Evolutionary conservation across 805 yeast genomes (phyloP).

Genomic region (Diddensiella caesifluorescens): DNA sequence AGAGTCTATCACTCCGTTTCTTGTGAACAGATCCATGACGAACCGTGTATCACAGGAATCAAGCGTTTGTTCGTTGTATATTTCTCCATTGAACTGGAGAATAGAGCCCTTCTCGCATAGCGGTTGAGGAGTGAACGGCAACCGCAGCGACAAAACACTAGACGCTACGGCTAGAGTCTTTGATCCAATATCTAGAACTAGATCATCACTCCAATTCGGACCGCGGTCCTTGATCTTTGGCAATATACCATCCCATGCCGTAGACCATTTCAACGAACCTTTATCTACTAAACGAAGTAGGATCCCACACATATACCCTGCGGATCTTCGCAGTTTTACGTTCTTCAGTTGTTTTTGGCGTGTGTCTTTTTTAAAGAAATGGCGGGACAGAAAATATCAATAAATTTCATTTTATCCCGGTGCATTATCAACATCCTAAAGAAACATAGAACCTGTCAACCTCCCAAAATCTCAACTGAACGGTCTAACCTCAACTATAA

Average conservation of each 20-base stretch:
- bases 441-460: too few species aligned
- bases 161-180: constrained; percentile 43
- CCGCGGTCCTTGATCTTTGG: constrained; percentile 10
- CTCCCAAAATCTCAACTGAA: too few species aligned
- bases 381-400: too few species aligned
- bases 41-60: constrained; percentile 59
- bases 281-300: not conserved
- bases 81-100: constrained; percentile 87
- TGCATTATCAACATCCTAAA: too few species aligned
- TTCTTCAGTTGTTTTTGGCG: too few species aligned
- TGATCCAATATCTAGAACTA: constrained; percentile 4
- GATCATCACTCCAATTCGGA: constrained; percentile 3
- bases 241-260: constrained; percentile 1
- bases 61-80: constrained; percentile 57
- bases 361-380: too few species aligned
- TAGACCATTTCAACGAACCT: not conserved
- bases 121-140: constrained; percentile 79
- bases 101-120: constrained; percentile 33
- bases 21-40: constrained; percentile 38
- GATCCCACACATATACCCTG: constrained; percentile 18
- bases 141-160: constrained; percentile 74
- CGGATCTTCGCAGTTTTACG: too few species aligned
- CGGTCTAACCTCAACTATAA: too few species aligned
- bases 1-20: constrained; percentile 37
- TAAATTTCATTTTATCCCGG: too few species aligned